Evolutionary conservation across 352 stramenopile species (phyloP).

Genomic region (Globisporangium polare): DNA sequence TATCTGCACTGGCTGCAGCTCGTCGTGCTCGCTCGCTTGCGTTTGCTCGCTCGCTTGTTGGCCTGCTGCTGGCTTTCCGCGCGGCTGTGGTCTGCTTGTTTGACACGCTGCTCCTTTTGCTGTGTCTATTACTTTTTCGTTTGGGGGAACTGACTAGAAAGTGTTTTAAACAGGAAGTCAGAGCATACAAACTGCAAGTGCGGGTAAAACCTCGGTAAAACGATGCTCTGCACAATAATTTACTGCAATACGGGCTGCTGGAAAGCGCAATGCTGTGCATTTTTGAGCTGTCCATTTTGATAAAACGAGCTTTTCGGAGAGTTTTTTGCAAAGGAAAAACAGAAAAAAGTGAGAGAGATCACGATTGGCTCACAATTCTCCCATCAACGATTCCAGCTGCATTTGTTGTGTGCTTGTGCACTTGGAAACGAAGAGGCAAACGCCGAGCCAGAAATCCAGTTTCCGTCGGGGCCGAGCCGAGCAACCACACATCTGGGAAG

Average conservation of each 20-base stretch:
- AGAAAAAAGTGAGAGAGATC: too few species aligned
- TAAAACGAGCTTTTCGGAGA: too few species aligned
- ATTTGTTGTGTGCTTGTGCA: not conserved
- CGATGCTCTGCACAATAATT: not conserved
- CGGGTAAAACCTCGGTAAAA: not conserved
- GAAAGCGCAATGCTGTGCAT: too few species aligned
- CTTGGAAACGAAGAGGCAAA: not conserved
- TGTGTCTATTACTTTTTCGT: not conserved
- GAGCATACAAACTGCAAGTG: constrained; percentile 3
- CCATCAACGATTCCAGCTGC: too few species aligned
- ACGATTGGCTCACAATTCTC: too few species aligned
- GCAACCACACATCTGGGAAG: not conserved
- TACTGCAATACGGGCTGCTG: not conserved
- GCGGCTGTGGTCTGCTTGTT: constrained; percentile 2
- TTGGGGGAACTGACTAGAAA: not conserved
- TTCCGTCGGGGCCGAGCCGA: not conserved
- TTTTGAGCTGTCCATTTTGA: too few species aligned
- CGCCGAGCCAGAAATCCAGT: constrained; percentile 1
- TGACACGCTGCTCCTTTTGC: not conserved
- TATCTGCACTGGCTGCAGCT: constrained; percentile 2
- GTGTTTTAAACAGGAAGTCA: not conserved
- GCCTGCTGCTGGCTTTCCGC: constrained; percentile 1
- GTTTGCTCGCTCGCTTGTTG: not conserved
- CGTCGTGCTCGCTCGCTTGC: not conserved
- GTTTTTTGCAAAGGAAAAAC: too few species aligned